Conservation (phyloP, 805 yeast species). For the Metschnikowia amazonensis region DNA sequence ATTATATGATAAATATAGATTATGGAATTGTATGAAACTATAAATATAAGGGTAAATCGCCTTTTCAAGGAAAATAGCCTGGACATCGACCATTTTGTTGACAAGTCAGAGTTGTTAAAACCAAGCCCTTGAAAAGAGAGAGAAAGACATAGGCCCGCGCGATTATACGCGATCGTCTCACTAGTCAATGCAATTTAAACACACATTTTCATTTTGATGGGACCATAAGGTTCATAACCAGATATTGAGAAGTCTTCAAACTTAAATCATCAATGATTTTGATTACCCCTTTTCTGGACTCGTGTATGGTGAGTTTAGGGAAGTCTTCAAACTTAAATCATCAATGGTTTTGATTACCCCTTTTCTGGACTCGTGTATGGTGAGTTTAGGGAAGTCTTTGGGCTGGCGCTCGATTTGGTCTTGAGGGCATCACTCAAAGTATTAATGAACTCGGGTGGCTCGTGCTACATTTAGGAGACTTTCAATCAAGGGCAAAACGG, state of each 20-base stretch:
- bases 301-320: slow-evolving; percentile 71
- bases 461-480: too few relatives aligned
- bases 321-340: slow-evolving; percentile 77
- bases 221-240: slow-evolving; percentile 76
- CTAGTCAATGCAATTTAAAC: slow-evolving; percentile 46
- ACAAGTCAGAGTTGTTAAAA: slow-evolving; percentile 16
- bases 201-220: slow-evolving; percentile 95
- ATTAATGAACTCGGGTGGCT: slow-evolving; percentile 88
- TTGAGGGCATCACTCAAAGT: slow-evolving; percentile 94
- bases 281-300: slow-evolving; percentile 47
- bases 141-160: neutral
- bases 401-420: slow-evolving; percentile 78
- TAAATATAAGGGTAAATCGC: too few relatives aligned
- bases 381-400: slow-evolving; percentile 72
- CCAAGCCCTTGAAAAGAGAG: neutral
- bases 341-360: slow-evolving; percentile 62
- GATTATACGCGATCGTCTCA: too few relatives aligned
- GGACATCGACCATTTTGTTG: too few relatives aligned
- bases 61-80: too few relatives aligned
- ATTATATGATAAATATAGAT: too few relatives aligned
- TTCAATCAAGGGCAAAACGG: too few relatives aligned
- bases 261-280: slow-evolving; percentile 74
- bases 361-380: slow-evolving; percentile 53
- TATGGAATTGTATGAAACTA: too few relatives aligned
- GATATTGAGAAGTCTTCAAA: slow-evolving; percentile 82